Base-by-base conservation (phyloP, 1,139 yeast species). In the Blastobotrys illinoisensis region DNA sequence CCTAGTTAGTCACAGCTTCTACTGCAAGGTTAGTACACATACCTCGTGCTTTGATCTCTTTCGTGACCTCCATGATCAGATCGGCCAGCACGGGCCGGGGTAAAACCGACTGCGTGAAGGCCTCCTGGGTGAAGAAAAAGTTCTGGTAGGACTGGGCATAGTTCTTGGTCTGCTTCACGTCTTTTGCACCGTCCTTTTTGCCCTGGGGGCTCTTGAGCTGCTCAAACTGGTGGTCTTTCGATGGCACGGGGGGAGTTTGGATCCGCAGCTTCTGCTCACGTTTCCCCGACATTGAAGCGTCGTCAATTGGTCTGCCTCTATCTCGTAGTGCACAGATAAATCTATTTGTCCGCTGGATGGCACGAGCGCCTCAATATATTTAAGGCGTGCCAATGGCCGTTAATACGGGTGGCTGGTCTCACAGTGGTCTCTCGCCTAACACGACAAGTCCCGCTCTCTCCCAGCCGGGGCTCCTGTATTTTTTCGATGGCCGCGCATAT, bases 31-130 rank as follows among this genome's bases (percentile, higher is more conserved):
- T 23, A 21, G 13, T 9, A 14, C n/a, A 58, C 68, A 32, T 53
- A 64, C 70, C 71, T 55, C 71, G 60, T 5, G 67, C 67, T 52
- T 70, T 68, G 51, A 67, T 60, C 52, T 66, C 71, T 49, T 60
- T 49, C 51, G 74, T 54, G 55, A 66, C 57, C 47, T 63, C 53
- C 58, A 60, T 62, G 71, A 71, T 54, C 26, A 67, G 56, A 47
- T 66, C 69, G 21, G 60, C 59, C 9, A 65, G 59, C 19, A 66
- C 61, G 1, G 67, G 67, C 18, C 70, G 60, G 7, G 71, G 70
- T 3, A 67, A 51, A 13, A 58, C 60, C 20, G 60, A 53, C 51
- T 59, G 56, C 14, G 50, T 49, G 52, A 61, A 67, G 14, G 66
- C 65, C 40, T 61, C 61, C 46, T 63, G 65, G 4, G 67, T 58